Conservation (phyloP, 108 stramenopile genomes). For the Fragilariopsis cylindrus region DNA sequence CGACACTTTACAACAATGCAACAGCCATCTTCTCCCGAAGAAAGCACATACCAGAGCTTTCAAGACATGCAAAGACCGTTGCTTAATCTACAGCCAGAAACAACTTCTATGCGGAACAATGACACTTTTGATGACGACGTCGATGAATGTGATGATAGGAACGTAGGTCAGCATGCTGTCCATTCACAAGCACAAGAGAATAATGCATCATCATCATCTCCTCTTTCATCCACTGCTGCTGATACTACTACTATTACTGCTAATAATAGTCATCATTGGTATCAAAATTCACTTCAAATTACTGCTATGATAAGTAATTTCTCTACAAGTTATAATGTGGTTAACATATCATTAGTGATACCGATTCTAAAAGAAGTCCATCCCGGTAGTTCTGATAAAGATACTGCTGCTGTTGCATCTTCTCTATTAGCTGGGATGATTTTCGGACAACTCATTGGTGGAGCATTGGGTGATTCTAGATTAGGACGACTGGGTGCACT, state of each 20-base stretch:
- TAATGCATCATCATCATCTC: not conserved
- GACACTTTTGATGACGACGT: not conserved
- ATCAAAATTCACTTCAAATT: conserved; percentile 40
- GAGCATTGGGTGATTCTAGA: conserved; percentile 72
- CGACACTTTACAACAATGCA: not conserved
- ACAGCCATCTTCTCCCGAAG: not conserved
- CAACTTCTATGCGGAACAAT: not conserved
- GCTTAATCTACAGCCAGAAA: not conserved
- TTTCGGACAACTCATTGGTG: conserved; percentile 81
- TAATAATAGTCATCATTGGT: conserved; percentile 4
- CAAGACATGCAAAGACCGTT: not conserved
- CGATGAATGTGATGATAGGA: not conserved
- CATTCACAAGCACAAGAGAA: not conserved
- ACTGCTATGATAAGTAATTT: conserved; percentile 87
- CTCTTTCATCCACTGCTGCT: not conserved
- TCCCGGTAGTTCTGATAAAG: conserved; percentile 4
- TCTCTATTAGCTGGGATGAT: conserved; percentile 89
- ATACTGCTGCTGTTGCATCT: conserved; percentile 48
- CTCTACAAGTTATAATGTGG: conserved; percentile 89
- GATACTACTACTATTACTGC: not conserved
- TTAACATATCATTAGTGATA: conserved; percentile 78
- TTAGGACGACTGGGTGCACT: conserved; percentile 69
- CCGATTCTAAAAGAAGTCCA: conserved; percentile 58
- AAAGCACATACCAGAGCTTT: conserved; percentile 1
- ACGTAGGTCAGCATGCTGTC: not conserved